Evolutionary conservation across 257 asterid species (phyloP).

Genomic region (Solanum gandarillasii): DNA sequence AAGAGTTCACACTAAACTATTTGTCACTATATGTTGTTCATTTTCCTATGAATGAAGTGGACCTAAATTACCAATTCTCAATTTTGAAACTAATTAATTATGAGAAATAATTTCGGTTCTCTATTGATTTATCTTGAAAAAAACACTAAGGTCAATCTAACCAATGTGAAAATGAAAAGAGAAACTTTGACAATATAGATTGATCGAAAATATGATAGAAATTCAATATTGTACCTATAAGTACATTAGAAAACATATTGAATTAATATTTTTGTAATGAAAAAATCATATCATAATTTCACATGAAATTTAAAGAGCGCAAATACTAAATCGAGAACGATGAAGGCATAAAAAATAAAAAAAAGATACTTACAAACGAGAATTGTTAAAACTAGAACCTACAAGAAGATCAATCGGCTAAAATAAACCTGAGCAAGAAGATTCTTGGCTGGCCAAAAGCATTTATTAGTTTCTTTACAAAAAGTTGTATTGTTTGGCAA

Average conservation of each 20-base stretch:
- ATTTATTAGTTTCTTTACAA: neutral
- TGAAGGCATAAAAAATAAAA: neutral
- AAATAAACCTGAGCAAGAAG: no score
- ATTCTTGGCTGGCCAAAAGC: no score
- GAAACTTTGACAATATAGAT: neutral
- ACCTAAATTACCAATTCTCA: neutral
- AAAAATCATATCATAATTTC: neutral
- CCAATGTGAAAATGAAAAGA: neutral
- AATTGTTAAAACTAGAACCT: no score
- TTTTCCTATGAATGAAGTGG: neutral
- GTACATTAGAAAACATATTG: neutral
- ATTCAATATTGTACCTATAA: neutral
- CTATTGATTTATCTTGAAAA: neutral
- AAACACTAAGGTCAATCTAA: neutral
- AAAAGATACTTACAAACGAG: no score
- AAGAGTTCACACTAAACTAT: neutral
- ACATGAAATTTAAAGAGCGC: neutral
- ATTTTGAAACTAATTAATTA: neutral
- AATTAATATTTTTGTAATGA: neutral
- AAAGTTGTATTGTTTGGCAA: neutral
- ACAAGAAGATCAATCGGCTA: neutral
- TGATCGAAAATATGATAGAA: neutral
- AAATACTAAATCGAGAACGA: neutral
- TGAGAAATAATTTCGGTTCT: neutral
- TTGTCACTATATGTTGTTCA: neutral